These are phyloP conservation scores for Saccharomyces uvarum DNA, from an alignment of 1,139 yeast genomes.

Conservation along the genomic window DNA sequence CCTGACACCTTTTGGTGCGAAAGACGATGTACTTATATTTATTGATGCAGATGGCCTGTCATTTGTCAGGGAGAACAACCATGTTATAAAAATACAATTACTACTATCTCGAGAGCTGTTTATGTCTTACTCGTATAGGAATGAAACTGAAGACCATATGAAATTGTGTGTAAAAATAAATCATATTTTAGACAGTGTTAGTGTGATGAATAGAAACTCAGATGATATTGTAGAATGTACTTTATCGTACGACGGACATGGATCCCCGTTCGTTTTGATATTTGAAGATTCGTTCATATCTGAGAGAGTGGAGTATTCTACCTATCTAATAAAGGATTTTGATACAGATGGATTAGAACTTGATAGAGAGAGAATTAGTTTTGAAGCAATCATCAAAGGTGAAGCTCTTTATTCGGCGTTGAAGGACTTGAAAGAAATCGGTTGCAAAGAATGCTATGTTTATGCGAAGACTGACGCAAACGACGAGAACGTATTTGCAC, in stretches of 20 bases:
- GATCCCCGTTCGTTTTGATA: constrained; percentile 58
- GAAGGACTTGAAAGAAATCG: constrained; percentile 59
- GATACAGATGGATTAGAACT: constrained; percentile 37
- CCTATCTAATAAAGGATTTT: constrained; percentile 41
- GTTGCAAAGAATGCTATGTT: constrained; percentile 52
- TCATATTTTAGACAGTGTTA: constrained; percentile 42
- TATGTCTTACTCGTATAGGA: constrained; percentile 25
- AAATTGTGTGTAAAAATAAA: constrained; percentile 35
- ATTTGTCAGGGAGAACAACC: constrained; percentile 34
- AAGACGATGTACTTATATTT: constrained; percentile 30
- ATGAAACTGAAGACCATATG: constrained; percentile 15
- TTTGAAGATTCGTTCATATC: constrained; percentile 65
- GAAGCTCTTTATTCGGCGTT: constrained; percentile 56
- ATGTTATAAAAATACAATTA: constrained; percentile 30
- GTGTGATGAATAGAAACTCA: constrained; percentile 31
- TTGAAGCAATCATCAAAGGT: constrained; percentile 64
- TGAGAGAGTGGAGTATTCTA: constrained; percentile 64
- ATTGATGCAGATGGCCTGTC: constrained; percentile 36
- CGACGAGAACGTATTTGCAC: constrained; percentile 31
- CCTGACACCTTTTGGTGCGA: constrained; percentile 27
- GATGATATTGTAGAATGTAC: constrained; percentile 40
- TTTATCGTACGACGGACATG: constrained; percentile 46
- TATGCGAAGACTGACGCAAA: constrained; percentile 35
- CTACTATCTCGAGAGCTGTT: constrained; percentile 31
- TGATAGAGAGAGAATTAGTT: constrained; percentile 43